Percentiles rank a stretch among this genome's conserved stretches.
These are phyloP conservation scores for Rutstroemia sp. DNA, from an alignment of 2,329 filamentous ascomycete genomes.

Conservation along the genomic window DNA sequence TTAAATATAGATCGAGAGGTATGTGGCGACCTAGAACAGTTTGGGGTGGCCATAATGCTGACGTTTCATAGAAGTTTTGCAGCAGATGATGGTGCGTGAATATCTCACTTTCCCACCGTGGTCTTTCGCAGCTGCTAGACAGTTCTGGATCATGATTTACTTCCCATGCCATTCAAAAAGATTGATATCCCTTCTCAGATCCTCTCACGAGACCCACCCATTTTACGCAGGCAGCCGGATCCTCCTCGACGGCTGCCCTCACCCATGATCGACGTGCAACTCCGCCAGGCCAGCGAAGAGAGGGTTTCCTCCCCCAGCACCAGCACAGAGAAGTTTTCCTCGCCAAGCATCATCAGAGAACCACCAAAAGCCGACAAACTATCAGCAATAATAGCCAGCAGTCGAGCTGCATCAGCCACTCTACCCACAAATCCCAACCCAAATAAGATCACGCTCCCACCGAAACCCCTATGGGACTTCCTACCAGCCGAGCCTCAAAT, in stretches of 20 bases:
- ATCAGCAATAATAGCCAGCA: not conserved
- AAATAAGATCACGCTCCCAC: no score
- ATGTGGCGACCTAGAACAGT: not conserved
- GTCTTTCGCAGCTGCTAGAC: no score
- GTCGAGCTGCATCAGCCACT: no score
- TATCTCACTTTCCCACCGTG: not conserved
- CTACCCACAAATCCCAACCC: no score
- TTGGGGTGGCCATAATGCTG: not conserved
- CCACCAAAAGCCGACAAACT: no score
- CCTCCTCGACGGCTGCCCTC: not conserved
- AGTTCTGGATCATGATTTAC: no score
- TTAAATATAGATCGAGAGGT: conserved; percentile 9
- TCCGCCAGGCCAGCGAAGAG: not conserved
- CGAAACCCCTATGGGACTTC: no score
- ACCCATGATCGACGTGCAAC: no score
- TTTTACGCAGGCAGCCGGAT: not conserved
- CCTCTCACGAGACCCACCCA: not conserved
- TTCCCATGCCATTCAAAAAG: not conserved
- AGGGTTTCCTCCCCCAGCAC: not conserved
- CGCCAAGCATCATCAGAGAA: not conserved
- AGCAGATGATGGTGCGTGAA: conserved; percentile 1
- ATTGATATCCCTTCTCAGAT: not conserved
- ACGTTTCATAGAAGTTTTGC: not conserved
- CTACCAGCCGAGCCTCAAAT: no score
- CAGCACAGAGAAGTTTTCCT: not conserved